Evolutionary conservation across 345 rosid genomes (phyloP).

Genomic region (Eucalyptus rudis): DNA sequence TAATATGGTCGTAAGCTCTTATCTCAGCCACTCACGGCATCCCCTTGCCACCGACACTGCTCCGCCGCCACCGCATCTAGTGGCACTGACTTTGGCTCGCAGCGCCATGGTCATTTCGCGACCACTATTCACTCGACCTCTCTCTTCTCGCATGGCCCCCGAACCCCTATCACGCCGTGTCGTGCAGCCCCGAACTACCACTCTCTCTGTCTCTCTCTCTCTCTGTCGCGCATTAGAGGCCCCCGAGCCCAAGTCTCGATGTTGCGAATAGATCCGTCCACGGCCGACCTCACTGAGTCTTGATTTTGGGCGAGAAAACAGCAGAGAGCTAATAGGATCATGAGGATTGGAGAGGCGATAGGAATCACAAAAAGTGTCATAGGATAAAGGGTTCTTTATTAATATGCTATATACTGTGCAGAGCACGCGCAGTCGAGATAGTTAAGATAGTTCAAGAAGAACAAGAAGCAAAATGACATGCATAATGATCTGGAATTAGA

Average conservation of each 20-base stretch:
- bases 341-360: background rate
- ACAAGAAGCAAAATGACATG: background rate
- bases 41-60: background rate
- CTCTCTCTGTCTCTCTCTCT: background rate
- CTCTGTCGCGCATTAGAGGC: background rate
- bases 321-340: background rate
- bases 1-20: background rate
- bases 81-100: background rate
- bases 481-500: background rate
- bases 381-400: background rate
- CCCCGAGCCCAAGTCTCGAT: background rate
- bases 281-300: background rate
- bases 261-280: background rate
- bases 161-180: background rate
- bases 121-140: background rate
- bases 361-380: background rate
- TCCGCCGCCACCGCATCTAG: background rate
- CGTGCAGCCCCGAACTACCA: background rate
- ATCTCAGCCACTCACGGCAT: background rate
- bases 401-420: background rate
- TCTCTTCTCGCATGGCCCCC: background rate
- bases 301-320: background rate
- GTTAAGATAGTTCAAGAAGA: background rate
- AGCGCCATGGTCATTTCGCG: background rate
- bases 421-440: background rate